Evolutionary conservation across 2,329 filamentous ascomycete species (phyloP).

Genomic region (Pseudogymnoascus sp.): DNA sequence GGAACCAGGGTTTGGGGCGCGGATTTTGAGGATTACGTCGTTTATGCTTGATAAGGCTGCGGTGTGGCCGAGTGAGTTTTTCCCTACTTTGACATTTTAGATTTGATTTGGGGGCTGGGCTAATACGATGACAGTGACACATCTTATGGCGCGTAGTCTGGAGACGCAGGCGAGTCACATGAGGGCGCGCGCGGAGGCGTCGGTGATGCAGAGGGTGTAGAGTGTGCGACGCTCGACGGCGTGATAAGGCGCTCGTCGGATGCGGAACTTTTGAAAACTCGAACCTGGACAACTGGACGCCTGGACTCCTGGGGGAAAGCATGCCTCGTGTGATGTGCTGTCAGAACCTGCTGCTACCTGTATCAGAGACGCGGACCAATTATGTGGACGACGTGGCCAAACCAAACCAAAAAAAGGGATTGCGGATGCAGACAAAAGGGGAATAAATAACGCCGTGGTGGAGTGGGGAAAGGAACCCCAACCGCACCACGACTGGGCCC

Average conservation of each 20-base stretch:
- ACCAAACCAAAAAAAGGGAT: neutral
- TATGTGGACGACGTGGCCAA: neutral
- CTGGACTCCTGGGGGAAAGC: neutral
- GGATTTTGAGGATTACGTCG: slow-evolving; percentile 74
- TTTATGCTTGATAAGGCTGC: slow-evolving; percentile 81
- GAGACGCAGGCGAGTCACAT: slow-evolving; percentile 56
- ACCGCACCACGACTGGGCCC: too few relatives aligned
- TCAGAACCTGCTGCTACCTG: neutral
- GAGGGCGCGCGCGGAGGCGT: slow-evolving; percentile 49
- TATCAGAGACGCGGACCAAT: neutral
- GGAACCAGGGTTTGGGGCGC: slow-evolving; percentile 70
- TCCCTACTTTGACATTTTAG: neutral
- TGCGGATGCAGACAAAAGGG: neutral
- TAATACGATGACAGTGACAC: slow-evolving; percentile 44
- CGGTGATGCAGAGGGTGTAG: slow-evolving; percentile 22
- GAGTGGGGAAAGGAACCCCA: too few relatives aligned
- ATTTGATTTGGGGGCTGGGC: neutral
- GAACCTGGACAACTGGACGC: neutral
- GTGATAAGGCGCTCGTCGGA: neutral
- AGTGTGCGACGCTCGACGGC: neutral
- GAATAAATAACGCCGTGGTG: neutral
- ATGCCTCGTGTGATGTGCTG: too few relatives aligned
- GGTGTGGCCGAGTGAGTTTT: slow-evolving; percentile 76
- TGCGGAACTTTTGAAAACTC: neutral
- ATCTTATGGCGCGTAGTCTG: slow-evolving; percentile 57